These are phyloP conservation scores for Pseudotsuga menziesii DNA, from an alignment of 75 land plant species.

Conservation along the genomic window DNA sequence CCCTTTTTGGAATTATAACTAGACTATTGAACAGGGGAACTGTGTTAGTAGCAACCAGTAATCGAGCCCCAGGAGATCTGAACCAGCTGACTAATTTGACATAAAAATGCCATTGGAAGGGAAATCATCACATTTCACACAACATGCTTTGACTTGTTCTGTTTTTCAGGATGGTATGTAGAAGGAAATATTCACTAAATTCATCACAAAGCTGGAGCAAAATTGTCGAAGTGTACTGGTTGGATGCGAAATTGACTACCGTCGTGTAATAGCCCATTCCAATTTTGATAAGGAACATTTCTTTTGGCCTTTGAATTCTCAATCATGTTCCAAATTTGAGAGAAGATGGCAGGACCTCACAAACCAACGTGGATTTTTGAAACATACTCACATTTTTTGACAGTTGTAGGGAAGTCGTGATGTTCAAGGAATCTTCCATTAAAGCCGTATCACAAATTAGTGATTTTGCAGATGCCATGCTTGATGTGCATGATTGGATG, in stretches of 20 bases:
- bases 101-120: not conserved
- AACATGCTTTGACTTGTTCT: constrained; percentile 4
- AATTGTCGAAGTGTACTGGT: constrained; percentile 61
- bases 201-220: constrained; percentile 53
- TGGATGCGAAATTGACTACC: constrained; percentile 86
- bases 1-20: constrained; percentile 88
- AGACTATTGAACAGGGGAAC: constrained; percentile 76
- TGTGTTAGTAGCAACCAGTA: constrained; percentile 91
- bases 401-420: too few species aligned
- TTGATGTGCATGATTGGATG: constrained; percentile 88
- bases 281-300: constrained; percentile 55
- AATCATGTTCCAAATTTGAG: constrained; percentile 37
- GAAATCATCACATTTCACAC: not conserved
- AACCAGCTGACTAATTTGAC: constrained; percentile 31
- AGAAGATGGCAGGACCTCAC: constrained; percentile 52
- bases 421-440: too few species aligned
- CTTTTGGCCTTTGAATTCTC: constrained; percentile 73
- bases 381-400: too few species aligned
- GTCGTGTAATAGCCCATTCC: constrained; percentile 56
- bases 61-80: constrained; percentile 86
- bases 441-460: too few species aligned
- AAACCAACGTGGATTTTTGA: constrained; percentile 28
- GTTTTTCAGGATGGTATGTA: constrained; percentile 79
- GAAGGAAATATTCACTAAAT: constrained; percentile 67
- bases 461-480: too few species aligned